Conservation (phyloP, 805 yeast genomes). For the Debaryomyces hansenii region DNA sequence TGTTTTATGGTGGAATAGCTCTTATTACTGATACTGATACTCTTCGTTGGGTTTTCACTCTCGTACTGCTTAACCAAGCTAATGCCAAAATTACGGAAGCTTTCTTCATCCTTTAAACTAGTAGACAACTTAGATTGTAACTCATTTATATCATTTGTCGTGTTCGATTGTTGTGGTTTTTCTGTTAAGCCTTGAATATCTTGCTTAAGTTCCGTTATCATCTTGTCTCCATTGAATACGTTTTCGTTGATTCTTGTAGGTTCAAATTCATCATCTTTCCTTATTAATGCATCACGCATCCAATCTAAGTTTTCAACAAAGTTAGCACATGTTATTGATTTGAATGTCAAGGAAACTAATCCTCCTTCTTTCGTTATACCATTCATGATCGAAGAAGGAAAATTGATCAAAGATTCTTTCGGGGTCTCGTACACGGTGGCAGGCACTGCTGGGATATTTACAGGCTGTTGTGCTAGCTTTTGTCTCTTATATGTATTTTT, state of each 20-base stretch:
- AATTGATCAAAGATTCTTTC: conserved; percentile 18
- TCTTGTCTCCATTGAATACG: conserved; percentile 13
- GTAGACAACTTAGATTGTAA: conserved; percentile 12
- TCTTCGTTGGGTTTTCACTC: conserved; percentile 12
- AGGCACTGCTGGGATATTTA: conserved; percentile 7
- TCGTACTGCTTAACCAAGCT: conserved; percentile 15
- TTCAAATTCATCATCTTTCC: conserved; percentile 6
- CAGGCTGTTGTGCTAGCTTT: conserved; percentile 4
- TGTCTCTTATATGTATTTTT: conserved; percentile 8
- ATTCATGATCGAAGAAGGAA: conserved; percentile 34
- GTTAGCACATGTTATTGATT: conserved; percentile 36
- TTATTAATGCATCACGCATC: conserved; percentile 27
- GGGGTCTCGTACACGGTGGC: conserved; percentile 16
- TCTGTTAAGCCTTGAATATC: conserved; percentile 17
- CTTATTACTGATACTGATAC: conserved; percentile 14
- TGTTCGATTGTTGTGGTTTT: neutral
- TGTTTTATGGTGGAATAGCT: conserved; percentile 9
- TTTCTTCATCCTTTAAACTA: conserved; percentile 13
- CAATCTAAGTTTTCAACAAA: conserved; percentile 36
- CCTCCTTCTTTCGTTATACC: conserved; percentile 45
- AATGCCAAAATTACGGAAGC: conserved; percentile 13
- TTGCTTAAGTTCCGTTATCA: conserved; percentile 17
- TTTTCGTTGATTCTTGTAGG: conserved; percentile 18
- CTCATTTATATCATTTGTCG: conserved; percentile 2
- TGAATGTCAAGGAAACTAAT: conserved; percentile 39